Evolutionary conservation across 108 stramenopile genomes (phyloP).

Genomic region (Cyclostephanos tholiformis): DNA sequence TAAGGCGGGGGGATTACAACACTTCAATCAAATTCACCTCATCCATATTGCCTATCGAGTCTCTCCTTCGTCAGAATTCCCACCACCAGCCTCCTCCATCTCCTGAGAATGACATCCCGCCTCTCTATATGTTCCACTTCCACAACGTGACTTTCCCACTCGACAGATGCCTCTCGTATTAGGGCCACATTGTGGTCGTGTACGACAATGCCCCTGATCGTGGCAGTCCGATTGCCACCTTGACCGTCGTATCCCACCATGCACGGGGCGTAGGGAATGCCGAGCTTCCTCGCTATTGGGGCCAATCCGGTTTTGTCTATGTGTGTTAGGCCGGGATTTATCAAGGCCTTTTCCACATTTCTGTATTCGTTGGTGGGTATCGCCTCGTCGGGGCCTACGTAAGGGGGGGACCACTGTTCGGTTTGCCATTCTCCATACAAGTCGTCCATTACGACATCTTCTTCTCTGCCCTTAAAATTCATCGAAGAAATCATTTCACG

Average conservation of each 20-base stretch:
- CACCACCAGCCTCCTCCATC: constrained; percentile 79
- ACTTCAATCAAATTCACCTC: neutral
- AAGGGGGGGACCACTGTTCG: constrained; percentile 60
- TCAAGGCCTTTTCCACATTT: constrained; percentile 78
- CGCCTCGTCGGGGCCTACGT: constrained; percentile 66
- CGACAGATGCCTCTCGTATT: constrained; percentile 72
- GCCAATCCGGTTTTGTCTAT: constrained; percentile 61
- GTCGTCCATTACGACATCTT: constrained; percentile 51
- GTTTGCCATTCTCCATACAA: constrained; percentile 89
- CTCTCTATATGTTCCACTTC: constrained; percentile 58
- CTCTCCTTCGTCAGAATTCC: constrained; percentile 76
- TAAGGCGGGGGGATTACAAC: no score
- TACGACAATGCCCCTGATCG: constrained; percentile 81
- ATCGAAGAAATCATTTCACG: constrained; percentile 41
- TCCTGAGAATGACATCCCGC: constrained; percentile 47
- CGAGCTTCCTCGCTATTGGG: constrained; percentile 70
- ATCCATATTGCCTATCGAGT: constrained; percentile 74
- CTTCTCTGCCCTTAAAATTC: constrained; percentile 21
- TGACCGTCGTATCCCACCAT: constrained; percentile 86
- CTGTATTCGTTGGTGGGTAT: constrained; percentile 81
- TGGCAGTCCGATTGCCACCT: constrained; percentile 76
- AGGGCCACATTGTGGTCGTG: constrained; percentile 80
- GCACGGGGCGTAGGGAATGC: constrained; percentile 86
- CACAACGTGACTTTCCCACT: constrained; percentile 60
- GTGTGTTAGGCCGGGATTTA: constrained; percentile 88